phyloP scores from a whole-genome alignment of 1,139 yeast genomes.

The Candida freyschussii region DNA sequence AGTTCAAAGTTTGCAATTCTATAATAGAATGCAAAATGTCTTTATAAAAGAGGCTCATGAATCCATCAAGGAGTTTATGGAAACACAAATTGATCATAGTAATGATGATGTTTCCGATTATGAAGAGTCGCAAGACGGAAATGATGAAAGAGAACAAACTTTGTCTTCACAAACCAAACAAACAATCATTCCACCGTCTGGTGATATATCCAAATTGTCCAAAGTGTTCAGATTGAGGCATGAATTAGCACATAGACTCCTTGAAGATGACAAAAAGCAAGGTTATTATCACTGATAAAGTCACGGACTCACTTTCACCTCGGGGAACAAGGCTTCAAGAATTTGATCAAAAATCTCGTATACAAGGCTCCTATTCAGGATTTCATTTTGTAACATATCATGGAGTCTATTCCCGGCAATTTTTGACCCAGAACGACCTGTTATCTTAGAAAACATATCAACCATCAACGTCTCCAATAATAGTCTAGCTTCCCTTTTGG shows the following conservation, averaged over 20 bases:
- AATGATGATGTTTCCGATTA: no score
- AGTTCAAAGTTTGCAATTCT: background rate
- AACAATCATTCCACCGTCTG: no score
- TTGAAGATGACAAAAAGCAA: background rate
- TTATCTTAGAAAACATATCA: slow-evolving; percentile 68
- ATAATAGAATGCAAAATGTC: background rate
- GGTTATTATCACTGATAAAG: background rate
- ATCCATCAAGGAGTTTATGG: no score
- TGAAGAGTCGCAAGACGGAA: no score
- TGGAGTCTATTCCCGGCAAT: slow-evolving; percentile 60
- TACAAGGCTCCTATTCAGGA: slow-evolving; percentile 59
- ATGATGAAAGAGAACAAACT: no score
- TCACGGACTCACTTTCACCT: slow-evolving; percentile 10
- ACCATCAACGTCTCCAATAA: slow-evolving; percentile 53
- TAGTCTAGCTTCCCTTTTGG: slow-evolving; percentile 55
- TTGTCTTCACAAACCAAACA: no score
- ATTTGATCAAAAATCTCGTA: slow-evolving; percentile 53
- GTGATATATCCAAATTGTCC: no score
- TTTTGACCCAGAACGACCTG: slow-evolving; percentile 62
- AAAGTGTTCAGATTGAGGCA: no score
- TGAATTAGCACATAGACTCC: background rate
- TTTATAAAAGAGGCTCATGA: slow-evolving; percentile 1
- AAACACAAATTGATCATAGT: no score
- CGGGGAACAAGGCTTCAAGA: slow-evolving; percentile 41
- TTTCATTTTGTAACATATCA: slow-evolving; percentile 69